These are phyloP conservation scores for Hirschfeldia incana DNA, from an alignment of 345 rosid species.

Conservation along the genomic window DNA sequence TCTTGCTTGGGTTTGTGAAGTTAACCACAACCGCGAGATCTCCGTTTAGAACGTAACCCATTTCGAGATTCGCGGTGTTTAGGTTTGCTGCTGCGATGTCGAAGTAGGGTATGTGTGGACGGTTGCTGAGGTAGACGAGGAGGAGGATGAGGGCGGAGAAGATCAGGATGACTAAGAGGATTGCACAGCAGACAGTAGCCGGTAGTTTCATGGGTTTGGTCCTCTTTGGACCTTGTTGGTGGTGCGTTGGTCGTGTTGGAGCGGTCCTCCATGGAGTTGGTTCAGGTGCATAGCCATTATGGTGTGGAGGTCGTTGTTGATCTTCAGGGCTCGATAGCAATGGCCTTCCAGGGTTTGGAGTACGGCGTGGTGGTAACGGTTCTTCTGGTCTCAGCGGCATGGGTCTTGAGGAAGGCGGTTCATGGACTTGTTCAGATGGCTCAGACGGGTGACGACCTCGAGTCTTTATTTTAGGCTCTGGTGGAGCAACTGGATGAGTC, in stretches of 20 bases:
- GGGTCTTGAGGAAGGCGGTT: slow-evolving; percentile 35
- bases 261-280: slow-evolving; percentile 30
- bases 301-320: slow-evolving; percentile 24
- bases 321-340: slow-evolving; percentile 20
- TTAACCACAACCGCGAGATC: slow-evolving; percentile 69
- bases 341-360: slow-evolving; percentile 24
- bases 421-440: slow-evolving; percentile 23
- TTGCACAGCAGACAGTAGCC: slow-evolving; percentile 58
- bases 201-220: slow-evolving; percentile 49
- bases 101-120: slow-evolving; percentile 68
- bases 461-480: slow-evolving; percentile 26
- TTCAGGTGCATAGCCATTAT: slow-evolving; percentile 8
- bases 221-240: slow-evolving; percentile 28
- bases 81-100: slow-evolving; percentile 64
- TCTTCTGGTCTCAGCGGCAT: slow-evolving; percentile 39
- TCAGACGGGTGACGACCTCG: slow-evolving; percentile 36
- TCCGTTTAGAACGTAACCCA: slow-evolving; percentile 65
- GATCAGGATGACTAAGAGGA: slow-evolving; percentile 58
- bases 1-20: slow-evolving; percentile 88
- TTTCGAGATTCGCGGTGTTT: slow-evolving; percentile 74
- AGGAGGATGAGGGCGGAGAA: slow-evolving; percentile 67
- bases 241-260: slow-evolving; percentile 30
- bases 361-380: slow-evolving; percentile 25
- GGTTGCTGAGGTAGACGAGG: slow-evolving; percentile 66
- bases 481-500: slow-evolving; percentile 21